Base-by-base conservation (phyloP, 2,329 filamentous ascomycete species). In the Colletotrichum magnum region DNA sequence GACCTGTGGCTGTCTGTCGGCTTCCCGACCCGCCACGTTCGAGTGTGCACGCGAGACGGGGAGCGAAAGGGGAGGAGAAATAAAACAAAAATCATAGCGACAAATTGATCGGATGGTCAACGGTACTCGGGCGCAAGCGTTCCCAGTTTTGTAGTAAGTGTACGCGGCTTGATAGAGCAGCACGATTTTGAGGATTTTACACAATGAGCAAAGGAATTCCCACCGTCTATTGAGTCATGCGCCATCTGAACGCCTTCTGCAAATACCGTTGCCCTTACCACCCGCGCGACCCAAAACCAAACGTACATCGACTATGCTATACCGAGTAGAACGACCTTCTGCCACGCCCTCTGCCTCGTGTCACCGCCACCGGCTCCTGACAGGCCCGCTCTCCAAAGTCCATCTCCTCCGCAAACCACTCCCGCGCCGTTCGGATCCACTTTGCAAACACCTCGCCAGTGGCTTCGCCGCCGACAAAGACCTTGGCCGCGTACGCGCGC, bases 1-100 rank as follows among this genome's bases (percentile, higher is more conserved):
- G 62, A 60, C 52, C 50, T 70, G 65, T 77, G 72, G 75, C n/a
- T 36, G 53, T 60, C 26, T 53, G 21, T 36, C 48, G 21, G 21
- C 39, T 41, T 28, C 15, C 18, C 28, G 32, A 36, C 32, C 32
- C 32, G 32, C 32, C 32, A 36, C 32, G 32, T 36, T 36, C 32
- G 32, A 36, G 21, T 36, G 32, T 36, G 47, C 21, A 28, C 50
- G 45, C 21, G 47, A 48, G 32, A 32, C 15, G 50, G 18, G 18
- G 65, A 24, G n/a, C 50, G 24, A 36, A 43, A 32, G 53, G 32
- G 6, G 39, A 58, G 48, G 13, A 24, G 43, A 47, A 28, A 21
- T 7, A 21, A 59, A 41, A 43, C 48, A 26, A 26, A 43, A 32
- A 58, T 32, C 50, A 28, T 56, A 41, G 18, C 47, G 54, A 50